A percentile compares a stretch with the other conserved stretches of the same genome.
Evolutionary conservation across 768 basidiomycete genomes (phyloP).

Genomic region (Leccinum subgranulosum): DNA sequence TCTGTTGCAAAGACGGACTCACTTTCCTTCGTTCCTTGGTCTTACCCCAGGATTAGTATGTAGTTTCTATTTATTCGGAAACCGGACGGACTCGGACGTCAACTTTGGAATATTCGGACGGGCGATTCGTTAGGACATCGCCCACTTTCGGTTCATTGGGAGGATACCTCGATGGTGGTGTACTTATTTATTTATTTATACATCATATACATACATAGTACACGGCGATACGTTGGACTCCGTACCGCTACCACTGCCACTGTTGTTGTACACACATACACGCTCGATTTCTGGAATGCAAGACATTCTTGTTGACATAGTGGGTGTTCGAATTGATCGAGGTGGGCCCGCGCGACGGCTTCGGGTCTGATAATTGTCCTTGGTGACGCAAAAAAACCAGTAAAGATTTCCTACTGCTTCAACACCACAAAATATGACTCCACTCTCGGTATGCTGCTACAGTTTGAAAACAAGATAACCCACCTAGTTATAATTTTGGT

Average conservation of each 20-base stretch:
- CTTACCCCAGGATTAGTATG: not conserved
- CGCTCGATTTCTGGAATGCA: conserved; percentile 13
- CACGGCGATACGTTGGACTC: not conserved
- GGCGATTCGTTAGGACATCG: not conserved
- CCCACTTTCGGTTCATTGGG: not conserved
- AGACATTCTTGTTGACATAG: conserved; percentile 1
- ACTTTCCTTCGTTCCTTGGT: not conserved
- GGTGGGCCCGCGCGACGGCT: not conserved
- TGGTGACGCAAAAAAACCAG: not conserved
- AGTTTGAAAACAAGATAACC: too few species aligned
- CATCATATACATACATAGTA: not conserved
- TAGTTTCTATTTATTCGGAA: conserved; percentile 4
- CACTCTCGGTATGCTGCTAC: too few species aligned
- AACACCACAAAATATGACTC: too few species aligned
- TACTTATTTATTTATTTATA: not conserved
- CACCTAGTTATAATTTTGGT: too few species aligned
- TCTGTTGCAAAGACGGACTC: conserved; percentile 17
- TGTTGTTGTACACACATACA: not conserved
- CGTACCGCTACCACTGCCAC: not conserved
- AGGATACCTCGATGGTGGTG: conserved; percentile 4
- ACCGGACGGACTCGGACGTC: conserved; percentile 3
- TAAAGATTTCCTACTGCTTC: not conserved
- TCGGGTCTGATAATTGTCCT: not conserved
- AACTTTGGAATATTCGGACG: not conserved
- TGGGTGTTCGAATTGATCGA: not conserved